Conservation (phyloP, 1,284 basidiomycete species). For the Cutaneotrichosporon dermatis region DNA sequence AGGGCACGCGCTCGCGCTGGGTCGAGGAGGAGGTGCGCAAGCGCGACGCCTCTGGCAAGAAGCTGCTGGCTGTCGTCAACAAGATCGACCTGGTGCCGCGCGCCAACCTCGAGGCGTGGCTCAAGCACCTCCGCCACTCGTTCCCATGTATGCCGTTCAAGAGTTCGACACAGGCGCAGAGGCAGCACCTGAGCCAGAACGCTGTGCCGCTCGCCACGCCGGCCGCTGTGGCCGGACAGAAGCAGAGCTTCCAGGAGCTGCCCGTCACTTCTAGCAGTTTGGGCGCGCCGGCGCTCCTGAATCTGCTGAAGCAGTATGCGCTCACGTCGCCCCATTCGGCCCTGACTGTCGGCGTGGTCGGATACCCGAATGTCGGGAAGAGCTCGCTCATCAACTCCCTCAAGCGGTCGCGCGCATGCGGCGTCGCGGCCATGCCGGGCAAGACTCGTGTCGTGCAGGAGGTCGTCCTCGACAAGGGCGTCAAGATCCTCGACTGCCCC, state of each 20-base stretch:
- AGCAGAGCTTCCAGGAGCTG: constrained; percentile 32
- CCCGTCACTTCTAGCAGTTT: constrained; percentile 64
- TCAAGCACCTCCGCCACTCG: constrained; percentile 80
- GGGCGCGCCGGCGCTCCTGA: constrained; percentile 61
- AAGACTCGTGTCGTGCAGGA: constrained; percentile 94
- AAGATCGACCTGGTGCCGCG: constrained; percentile 91
- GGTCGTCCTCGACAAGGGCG: constrained; percentile 84
- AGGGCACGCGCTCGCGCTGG: constrained; percentile 77
- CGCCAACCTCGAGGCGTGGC: constrained; percentile 84
- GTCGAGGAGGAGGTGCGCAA: constrained; percentile 86
- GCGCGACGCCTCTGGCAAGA: constrained; percentile 78
- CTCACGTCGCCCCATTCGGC: constrained; percentile 61
- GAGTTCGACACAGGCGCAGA: constrained; percentile 74
- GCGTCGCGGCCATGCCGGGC: constrained; percentile 91
- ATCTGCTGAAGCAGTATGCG: constrained; percentile 87
- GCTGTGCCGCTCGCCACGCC: constrained; percentile 41
- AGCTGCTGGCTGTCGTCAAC: constrained; percentile 81
- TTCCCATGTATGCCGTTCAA: constrained; percentile 94
- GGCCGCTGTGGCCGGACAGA: constrained; percentile 46
- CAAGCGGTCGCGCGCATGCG: constrained; percentile 78
- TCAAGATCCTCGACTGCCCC: constrained; percentile 90
- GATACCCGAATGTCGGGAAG: constrained; percentile 97
- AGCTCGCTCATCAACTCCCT: constrained; percentile 92
- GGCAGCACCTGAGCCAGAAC: constrained; percentile 63
- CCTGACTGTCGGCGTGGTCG: constrained; percentile 88